Percentiles rank a stretch among this genome's conserved stretches.
Conservation (phyloP, 768 basidiomycete species). For the Psilocybe cyanescens region DNA sequence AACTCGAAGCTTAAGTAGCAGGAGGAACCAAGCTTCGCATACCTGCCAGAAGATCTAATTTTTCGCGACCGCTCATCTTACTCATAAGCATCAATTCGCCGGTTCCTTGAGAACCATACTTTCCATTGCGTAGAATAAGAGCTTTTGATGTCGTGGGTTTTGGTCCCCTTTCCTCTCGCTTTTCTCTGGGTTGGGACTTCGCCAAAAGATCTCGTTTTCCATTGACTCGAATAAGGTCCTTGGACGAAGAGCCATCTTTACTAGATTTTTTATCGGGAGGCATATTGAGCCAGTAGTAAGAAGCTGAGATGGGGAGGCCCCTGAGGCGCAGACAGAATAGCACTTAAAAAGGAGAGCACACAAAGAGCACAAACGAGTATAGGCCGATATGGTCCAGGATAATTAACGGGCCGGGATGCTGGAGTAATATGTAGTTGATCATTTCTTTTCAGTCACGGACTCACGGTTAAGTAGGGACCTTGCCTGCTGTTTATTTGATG, state of each 20-base stretch:
- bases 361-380: neutral
- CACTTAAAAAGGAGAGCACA: neutral
- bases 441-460: too few species aligned
- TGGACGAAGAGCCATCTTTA: constrained; percentile 32
- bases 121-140: constrained; percentile 74
- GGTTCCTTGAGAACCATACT: constrained; percentile 70
- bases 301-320: neutral
- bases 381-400: constrained; percentile 8
- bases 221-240: constrained; percentile 51
- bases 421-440: neutral
- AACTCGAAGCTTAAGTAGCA: neutral
- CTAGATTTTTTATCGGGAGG: constrained; percentile 22
- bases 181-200: constrained; percentile 26
- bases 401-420: constrained; percentile 16
- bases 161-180: constrained; percentile 43
- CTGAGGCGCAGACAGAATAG: neutral
- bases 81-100: constrained; percentile 64
- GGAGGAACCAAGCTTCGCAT: constrained; percentile 18
- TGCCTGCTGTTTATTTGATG: too few species aligned
- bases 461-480: too few species aligned
- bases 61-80: constrained; percentile 77
- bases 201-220: constrained; percentile 57
- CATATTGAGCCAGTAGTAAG: constrained; percentile 18
- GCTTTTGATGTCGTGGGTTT: constrained; percentile 66
- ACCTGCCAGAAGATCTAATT: constrained; percentile 82